Percentiles rank a stretch among this genome's conserved stretches.
Evolutionary conservation across 805 yeast genomes (phyloP).

Genomic region (Starmerella etchellsii): DNA sequence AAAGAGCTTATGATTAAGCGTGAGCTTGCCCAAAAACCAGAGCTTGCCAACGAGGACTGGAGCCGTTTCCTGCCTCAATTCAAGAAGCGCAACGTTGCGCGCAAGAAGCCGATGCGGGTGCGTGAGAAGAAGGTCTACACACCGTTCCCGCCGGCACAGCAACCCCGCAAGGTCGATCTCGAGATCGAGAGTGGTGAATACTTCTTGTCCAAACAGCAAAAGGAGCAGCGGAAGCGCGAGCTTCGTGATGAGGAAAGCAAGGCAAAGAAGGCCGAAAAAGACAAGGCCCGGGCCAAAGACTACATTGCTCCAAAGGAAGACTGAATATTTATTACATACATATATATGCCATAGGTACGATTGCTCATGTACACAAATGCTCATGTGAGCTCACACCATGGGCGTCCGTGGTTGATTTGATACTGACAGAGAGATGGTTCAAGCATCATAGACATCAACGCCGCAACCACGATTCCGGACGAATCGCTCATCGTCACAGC

Average conservation of each 20-base stretch:
- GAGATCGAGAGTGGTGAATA: slow-evolving; percentile 98
- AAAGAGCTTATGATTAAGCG: slow-evolving; percentile 96
- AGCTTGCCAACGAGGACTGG: slow-evolving; percentile 93
- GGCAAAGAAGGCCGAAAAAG: slow-evolving; percentile 50
- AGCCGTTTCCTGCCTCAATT: slow-evolving; percentile 89
- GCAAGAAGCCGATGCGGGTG: slow-evolving; percentile 69
- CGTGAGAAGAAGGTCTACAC: slow-evolving; percentile 73
- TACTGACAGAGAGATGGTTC: slow-evolving; percentile 60
- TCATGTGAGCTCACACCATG: slow-evolving; percentile 47
- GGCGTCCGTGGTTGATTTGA: slow-evolving; percentile 61
- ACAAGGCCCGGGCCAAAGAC: slow-evolving; percentile 60
- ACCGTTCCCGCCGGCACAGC: slow-evolving; percentile 97
- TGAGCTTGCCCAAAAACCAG: slow-evolving; percentile 90
- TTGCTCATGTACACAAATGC: neutral
- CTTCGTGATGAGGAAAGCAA: slow-evolving; percentile 72
- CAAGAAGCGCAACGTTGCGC: slow-evolving; percentile 89
- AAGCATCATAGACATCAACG: slow-evolving; percentile 55
- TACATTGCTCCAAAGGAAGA: slow-evolving; percentile 79
- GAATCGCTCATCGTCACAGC: slow-evolving; percentile 75
- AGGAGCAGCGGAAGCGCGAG: slow-evolving; percentile 53
- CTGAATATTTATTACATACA: slow-evolving; percentile 20
- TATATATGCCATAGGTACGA: too few species aligned
- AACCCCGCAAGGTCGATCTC: slow-evolving; percentile 92
- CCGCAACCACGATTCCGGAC: slow-evolving; percentile 74
- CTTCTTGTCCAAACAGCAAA: slow-evolving; percentile 78